Base-by-base conservation (phyloP, 2,329 filamentous ascomycete genomes). In the Hansfordia pulvinata region DNA sequence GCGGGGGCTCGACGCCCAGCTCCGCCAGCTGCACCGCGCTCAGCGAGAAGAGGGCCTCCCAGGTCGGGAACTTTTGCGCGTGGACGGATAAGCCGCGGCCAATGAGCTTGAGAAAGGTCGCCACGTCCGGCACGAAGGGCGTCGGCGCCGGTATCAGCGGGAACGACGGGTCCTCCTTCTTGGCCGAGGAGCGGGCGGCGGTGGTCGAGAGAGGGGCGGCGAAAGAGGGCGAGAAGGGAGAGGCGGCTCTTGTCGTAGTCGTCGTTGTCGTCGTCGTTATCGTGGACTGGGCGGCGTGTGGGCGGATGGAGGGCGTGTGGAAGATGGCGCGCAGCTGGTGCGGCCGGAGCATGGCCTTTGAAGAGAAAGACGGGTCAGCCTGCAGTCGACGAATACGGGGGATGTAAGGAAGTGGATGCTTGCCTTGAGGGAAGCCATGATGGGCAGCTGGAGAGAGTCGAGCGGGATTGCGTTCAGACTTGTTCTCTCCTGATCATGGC, bases 91-190 rank as follows among this genome's bases (percentile, higher is more conserved):
- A 73, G 41, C 76, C 76, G 36, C 90, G 86, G 41, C 90, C 90
- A 54, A 96, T 94, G 32, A 94, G 64, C 19, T 70, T 83, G 35
- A 96, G 76, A 54, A 98, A 93, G 10, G 86, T 90, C 40, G 66
- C 50, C 20, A 84, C 73, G 49, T 94, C 77, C 17, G 86, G 88
- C 20, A 93, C 76, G 43, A 93, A 85, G 2, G 84, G 82, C 19
- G 79, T 93, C 1, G 85, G 79, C 14, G 63, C 46, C 3, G 86
- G 86, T 17, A 71, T 56, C 6, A 47, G 24, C 8, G 40, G 22
- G 38, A 60, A 53, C 27, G 52, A 25, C 31, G 37, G 39, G 19
- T 11, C 30, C 33, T 10, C 28, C 23, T 19, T 27, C 14, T 24
- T 8, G 17, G 18, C 14, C n/a, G 32, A 22, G 15, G 30, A 18